A percentile compares a stretch with the other conserved stretches of the same genome.
These are phyloP conservation scores for Alternaria atra DNA, from an alignment of 2,329 filamentous ascomycete genomes.

Conservation along the genomic window DNA sequence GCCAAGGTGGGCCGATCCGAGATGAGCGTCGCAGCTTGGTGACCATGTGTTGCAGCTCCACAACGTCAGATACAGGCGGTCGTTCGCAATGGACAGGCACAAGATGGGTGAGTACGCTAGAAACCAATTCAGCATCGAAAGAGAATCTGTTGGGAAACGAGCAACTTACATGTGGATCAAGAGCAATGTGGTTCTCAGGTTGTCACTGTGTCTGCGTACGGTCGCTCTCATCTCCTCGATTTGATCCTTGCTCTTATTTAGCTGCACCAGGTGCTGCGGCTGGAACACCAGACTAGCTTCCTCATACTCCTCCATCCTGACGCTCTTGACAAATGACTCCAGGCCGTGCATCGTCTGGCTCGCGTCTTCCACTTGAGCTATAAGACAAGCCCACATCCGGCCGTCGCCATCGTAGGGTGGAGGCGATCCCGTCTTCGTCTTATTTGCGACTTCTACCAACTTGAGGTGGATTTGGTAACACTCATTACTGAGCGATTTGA, in stretches of 20 bases:
- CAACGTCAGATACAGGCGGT: constrained; percentile 8
- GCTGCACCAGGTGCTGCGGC: constrained; percentile 15
- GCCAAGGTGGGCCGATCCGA: constrained; percentile 9
- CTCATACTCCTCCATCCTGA: constrained; percentile 2
- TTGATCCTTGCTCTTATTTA: constrained; percentile 8
- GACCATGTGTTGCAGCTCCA: constrained; percentile 17
- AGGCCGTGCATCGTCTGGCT: constrained; percentile 23
- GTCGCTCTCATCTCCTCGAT: constrained; percentile 1
- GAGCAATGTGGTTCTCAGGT: constrained; percentile 21
- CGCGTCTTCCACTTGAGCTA: constrained; percentile 21
- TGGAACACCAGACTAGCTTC: constrained; percentile 12
- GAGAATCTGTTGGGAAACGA: neutral
- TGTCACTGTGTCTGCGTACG: constrained; percentile 26
- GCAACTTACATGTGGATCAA: constrained; percentile 28
- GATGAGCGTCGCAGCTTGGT: constrained; percentile 22
- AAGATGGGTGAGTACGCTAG: constrained; percentile 12
- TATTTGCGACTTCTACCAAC: constrained; percentile 20
- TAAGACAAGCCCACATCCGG: constrained; percentile 25
- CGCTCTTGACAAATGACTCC: constrained; percentile 20
- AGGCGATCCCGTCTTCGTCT: constrained; percentile 5
- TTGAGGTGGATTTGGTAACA: constrained; percentile 31
- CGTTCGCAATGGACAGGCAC: constrained; percentile 11
- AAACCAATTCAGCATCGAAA: constrained; percentile 4
- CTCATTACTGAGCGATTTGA: constrained; percentile 30
- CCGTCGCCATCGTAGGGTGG: constrained; percentile 16